Percentiles rank a stretch among this genome's conserved stretches.
Evolutionary conservation across 2,329 filamentous ascomycete species (phyloP).

Genomic region (Phaeophleospora eucalypticola): DNA sequence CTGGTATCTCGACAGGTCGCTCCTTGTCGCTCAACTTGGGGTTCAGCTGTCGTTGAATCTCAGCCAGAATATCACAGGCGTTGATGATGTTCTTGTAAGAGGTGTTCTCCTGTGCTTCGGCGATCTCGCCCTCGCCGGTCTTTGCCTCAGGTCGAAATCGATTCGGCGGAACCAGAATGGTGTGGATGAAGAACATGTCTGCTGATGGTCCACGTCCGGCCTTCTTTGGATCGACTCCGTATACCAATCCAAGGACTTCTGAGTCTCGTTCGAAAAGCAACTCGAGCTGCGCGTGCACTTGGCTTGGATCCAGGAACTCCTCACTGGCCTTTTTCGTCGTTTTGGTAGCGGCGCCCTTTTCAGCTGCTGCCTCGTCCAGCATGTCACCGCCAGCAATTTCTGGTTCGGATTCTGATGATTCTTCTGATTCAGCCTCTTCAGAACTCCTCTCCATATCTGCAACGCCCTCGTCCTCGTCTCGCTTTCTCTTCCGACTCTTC

Average conservation of each 20-base stretch:
- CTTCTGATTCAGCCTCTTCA: constrained; percentile 43
- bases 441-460: constrained; percentile 59
- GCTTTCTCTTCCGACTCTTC: constrained; percentile 40
- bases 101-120: constrained; percentile 83
- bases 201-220: constrained; percentile 22
- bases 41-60: constrained; percentile 66
- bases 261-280: constrained; percentile 83
- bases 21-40: constrained; percentile 40
- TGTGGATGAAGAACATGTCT: constrained; percentile 92
- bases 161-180: constrained; percentile 85
- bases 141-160: constrained; percentile 82
- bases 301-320: constrained; percentile 74
- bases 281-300: constrained; percentile 73
- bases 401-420: constrained; percentile 27
- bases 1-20: constrained; percentile 31
- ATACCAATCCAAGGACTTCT: constrained; percentile 79
- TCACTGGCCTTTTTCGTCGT: constrained; percentile 50
- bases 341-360: constrained; percentile 26
- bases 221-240: constrained; percentile 39
- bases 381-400: constrained; percentile 47
- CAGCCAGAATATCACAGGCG: constrained; percentile 66
- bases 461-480: constrained; percentile 63
- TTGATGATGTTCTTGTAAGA: constrained; percentile 82
- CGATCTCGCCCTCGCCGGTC: constrained; percentile 74
- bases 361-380: constrained; percentile 46